phyloP scores from a whole-genome alignment of 225 moss, liverwort and hornwort genomes.

The Pseudoscleropodium purum region DNA sequence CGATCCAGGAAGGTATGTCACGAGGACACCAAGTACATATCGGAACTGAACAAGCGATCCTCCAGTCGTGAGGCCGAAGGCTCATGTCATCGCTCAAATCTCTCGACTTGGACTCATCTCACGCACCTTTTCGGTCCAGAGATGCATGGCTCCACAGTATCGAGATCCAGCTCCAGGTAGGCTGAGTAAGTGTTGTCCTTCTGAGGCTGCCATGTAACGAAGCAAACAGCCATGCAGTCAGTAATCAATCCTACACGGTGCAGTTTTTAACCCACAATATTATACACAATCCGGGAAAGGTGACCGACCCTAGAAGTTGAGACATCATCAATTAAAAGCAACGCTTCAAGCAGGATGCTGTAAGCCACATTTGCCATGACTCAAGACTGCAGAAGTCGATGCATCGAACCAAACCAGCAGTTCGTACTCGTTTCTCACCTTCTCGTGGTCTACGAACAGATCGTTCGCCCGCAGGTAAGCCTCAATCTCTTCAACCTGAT shows the following conservation, averaged over 20 bases:
- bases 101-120: not conserved
- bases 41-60: not conserved
- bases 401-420: not conserved
- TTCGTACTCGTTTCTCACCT: constrained; percentile 16
- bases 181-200: constrained; percentile 71
- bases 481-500: constrained; percentile 71
- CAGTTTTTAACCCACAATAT: not conserved
- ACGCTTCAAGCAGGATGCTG: not conserved
- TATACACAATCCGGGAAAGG: not conserved
- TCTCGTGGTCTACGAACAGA: constrained; percentile 70
- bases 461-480: constrained; percentile 85
- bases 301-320: not conserved
- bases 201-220: constrained; percentile 36
- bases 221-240: not conserved
- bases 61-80: not conserved
- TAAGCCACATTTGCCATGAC: not conserved
- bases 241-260: not conserved
- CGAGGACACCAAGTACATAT: not conserved
- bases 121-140: constrained; percentile 90
- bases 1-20: not conserved
- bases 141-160: constrained; percentile 71
- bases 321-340: not conserved
- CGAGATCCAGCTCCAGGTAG: constrained; percentile 75
- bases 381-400: not conserved
- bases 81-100: not conserved